phyloP scores from a whole-genome alignment of 2,329 filamentous ascomycete species.

The Aspergillus terreus region DNA sequence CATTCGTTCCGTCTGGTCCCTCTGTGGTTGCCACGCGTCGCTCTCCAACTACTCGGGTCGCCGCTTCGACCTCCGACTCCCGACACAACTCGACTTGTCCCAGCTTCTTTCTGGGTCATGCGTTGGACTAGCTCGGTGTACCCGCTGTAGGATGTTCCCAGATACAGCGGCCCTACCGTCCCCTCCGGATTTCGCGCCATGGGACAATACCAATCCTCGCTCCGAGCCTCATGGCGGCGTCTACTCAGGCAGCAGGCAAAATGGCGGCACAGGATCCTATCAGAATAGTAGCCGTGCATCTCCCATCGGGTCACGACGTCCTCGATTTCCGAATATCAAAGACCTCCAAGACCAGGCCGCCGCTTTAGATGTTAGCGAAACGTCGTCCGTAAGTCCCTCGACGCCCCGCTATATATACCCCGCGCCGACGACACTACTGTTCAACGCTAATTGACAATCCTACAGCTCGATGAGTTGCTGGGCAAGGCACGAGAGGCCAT shows the following conservation, averaged over 20 bases:
- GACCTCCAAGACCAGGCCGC: conserved; percentile 39
- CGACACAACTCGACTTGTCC: conserved; percentile 1
- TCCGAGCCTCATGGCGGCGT: conserved; percentile 26
- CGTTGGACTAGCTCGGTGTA: conserved; percentile 15
- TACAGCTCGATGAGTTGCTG: conserved; percentile 33
- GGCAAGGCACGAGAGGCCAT: conserved; percentile 35
- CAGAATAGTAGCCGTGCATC: conserved; percentile 19
- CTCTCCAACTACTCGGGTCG: neutral
- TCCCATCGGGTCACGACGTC: conserved; percentile 16
- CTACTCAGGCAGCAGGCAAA: conserved; percentile 23
- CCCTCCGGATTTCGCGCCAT: conserved; percentile 30
- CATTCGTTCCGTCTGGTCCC: neutral
- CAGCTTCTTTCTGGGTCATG: conserved; percentile 20
- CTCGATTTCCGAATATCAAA: conserved; percentile 37
- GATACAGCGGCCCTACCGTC: conserved; percentile 37
- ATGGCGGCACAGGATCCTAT: conserved; percentile 21
- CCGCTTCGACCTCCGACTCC: neutral
- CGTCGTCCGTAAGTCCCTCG: conserved; percentile 26
- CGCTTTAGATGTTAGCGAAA: conserved; percentile 29
- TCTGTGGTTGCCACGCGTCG: neutral
- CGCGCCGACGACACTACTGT: neutral
- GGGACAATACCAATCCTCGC: conserved; percentile 24
- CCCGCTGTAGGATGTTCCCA: conserved; percentile 33
- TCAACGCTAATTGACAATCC: conserved; percentile 13
- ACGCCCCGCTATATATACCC: neutral